Evolutionary conservation across 1,284 basidiomycete species (phyloP), one percentile per base, ranked within the genome.

Genomic region (Agaricales sp.): DNA sequence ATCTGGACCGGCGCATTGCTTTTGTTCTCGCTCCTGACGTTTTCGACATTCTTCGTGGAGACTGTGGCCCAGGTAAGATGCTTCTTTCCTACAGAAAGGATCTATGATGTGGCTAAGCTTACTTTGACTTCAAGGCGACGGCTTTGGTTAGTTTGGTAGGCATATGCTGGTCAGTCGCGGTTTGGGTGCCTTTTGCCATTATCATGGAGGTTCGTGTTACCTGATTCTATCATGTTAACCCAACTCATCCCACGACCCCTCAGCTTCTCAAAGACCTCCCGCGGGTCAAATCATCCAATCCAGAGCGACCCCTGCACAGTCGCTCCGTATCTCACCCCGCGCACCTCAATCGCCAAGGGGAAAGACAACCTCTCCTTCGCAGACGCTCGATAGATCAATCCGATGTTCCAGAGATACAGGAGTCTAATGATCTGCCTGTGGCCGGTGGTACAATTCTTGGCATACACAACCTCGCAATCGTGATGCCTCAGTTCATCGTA

Each of bases 401-500:
- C 21, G 75, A 75, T 48, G 61, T 61, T 16, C 53, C 55, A 47
- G 60, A 65, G 38, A 67, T 73, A 38, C 71, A 74, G 46, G 65
- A 71, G 41, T 64, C 65, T 3, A 67, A 75, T 38, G 59, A 65
- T 8, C 74, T 73, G 25, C 77, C 80, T 13, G 70, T 87, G 44
- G 87, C 91, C 0, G 93, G 94, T n/a, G 94, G 94, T 1, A 94
- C 92, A 2, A 85, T 97, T 44, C 75, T 97, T 44, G 94, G 94
- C 2, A 94, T 98, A 39, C 94, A 98, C 64, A 97, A 97, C 59
- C 71, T 97, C 3, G 89, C 93, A 2, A 92, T 95, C 53, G 92
- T 95, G 20, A 79, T 91, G 65, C 92, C 92, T 18, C 92, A 96
- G 59, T 89, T 95, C 60, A 75, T 94, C 51, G 92, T 92, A 61